phyloP scores from a whole-genome alignment of 2,329 filamentous ascomycete species.

The Colletotrichum siamense region DNA sequence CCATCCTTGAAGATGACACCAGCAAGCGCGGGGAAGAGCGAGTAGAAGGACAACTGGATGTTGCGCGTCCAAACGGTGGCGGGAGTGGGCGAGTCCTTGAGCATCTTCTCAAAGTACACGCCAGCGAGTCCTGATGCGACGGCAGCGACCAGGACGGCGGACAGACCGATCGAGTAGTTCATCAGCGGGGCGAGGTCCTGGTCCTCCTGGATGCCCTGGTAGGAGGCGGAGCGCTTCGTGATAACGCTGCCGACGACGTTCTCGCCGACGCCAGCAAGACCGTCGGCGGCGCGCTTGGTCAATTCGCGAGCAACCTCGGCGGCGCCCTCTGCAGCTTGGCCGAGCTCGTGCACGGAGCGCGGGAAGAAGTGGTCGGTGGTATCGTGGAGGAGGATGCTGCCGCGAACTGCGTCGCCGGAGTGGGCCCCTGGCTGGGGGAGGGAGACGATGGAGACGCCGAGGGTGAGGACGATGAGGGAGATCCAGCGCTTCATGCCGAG shows the following conservation, averaged over 20 bases:
- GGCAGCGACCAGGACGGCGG: constrained; percentile 80
- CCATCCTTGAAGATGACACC: constrained; percentile 90
- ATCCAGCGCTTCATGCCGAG: constrained; percentile 80
- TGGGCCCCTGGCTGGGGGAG: constrained; percentile 59
- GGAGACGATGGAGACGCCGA: constrained; percentile 86
- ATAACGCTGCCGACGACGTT: constrained; percentile 43
- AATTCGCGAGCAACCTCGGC: constrained; percentile 55
- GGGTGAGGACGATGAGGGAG: constrained; percentile 77
- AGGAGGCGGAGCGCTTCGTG: constrained; percentile 80
- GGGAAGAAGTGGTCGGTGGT: constrained; percentile 75
- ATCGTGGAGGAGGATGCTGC: constrained; percentile 68
- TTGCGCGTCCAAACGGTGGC: constrained; percentile 88
- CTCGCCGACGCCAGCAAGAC: constrained; percentile 31
- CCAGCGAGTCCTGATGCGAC: constrained; percentile 84
- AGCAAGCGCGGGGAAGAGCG: constrained; percentile 84
- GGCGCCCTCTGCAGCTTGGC: constrained; percentile 54
- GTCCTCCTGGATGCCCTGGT: constrained; percentile 82
- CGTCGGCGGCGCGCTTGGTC: constrained; percentile 51
- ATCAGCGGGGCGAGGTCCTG: constrained; percentile 59
- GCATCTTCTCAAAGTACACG: constrained; percentile 88
- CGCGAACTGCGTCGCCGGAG: constrained; percentile 56
- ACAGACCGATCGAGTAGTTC: constrained; percentile 80
- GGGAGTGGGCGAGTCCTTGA: constrained; percentile 80
- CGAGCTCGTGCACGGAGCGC: constrained; percentile 78
- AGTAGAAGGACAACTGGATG: constrained; percentile 93